Percentiles rank a stretch among this genome's conserved stretches.
Conservation (phyloP, 2,329 filamentous ascomycete genomes). For the Venturiaceae sp. region DNA sequence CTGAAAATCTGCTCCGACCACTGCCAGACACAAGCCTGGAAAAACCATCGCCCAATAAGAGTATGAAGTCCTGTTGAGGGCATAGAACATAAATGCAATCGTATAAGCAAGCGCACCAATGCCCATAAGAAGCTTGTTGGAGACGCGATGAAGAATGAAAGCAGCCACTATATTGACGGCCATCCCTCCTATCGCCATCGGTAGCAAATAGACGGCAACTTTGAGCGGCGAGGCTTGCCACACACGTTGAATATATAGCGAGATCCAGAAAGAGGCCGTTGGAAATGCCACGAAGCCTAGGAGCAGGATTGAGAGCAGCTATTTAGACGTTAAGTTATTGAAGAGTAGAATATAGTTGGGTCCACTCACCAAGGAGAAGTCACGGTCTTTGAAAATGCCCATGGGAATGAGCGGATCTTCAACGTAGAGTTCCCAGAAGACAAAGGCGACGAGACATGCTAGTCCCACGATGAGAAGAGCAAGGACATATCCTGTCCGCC, state of each 20-base stretch:
- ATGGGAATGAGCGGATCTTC: constrained; percentile 39
- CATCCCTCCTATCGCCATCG: constrained; percentile 54
- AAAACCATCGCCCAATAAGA: constrained; percentile 59
- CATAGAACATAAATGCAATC: constrained; percentile 42
- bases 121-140: constrained; percentile 53
- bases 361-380: constrained; percentile 50
- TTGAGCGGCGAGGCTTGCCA: constrained; percentile 41
- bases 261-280: constrained; percentile 51
- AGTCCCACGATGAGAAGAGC: constrained; percentile 52
- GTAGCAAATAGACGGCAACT: constrained; percentile 54
- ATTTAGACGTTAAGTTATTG: constrained; percentile 1
- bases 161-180: constrained; percentile 53
- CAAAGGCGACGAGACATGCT: constrained; percentile 44
- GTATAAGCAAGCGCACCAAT: constrained; percentile 37
- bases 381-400: constrained; percentile 50
- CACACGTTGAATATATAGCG: constrained; percentile 55
- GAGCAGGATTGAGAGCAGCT: constrained; percentile 47
- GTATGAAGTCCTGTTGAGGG: constrained; percentile 44
- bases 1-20: constrained; percentile 58
- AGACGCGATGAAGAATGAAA: constrained; percentile 51
- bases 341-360: not conserved
- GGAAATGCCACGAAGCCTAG: constrained; percentile 56
- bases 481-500: constrained; percentile 53
- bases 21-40: constrained; percentile 49
- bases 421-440: constrained; percentile 51